Evolutionary conservation across 2,329 filamentous ascomycete genomes (phyloP).

Genomic region (Neofusicoccum umdonicola): DNA sequence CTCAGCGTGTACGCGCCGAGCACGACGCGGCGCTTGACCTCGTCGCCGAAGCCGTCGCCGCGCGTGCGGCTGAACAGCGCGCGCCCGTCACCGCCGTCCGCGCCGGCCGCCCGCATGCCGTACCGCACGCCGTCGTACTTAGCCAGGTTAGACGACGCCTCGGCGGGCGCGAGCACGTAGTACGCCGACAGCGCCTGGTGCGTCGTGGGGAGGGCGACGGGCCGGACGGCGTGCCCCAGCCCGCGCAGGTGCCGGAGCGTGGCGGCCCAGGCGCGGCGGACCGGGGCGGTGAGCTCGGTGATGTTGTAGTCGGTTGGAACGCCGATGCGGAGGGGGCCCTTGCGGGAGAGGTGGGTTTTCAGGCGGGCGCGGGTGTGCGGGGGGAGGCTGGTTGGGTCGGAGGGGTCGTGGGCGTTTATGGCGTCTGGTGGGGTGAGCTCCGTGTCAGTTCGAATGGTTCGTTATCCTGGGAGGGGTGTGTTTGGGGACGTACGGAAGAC

Average conservation of each 20-base stretch:
- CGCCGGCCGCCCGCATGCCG: slow-evolving; percentile 58
- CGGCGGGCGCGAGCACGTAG: slow-evolving; percentile 91
- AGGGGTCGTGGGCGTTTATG: slow-evolving; percentile 60
- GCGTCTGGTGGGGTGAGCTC: slow-evolving; percentile 34
- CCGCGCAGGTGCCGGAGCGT: slow-evolving; percentile 60
- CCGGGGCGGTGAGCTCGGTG: slow-evolving; percentile 66
- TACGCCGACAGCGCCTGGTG: slow-evolving; percentile 86
- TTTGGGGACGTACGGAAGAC: slow-evolving; percentile 35
- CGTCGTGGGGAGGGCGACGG: slow-evolving; percentile 79
- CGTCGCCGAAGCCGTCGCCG: slow-evolving; percentile 72
- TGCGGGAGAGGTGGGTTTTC: not conserved
- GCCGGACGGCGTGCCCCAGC: slow-evolving; percentile 69
- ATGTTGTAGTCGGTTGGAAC: slow-evolving; percentile 82
- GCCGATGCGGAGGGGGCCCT: slow-evolving; percentile 50
- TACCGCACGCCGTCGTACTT: slow-evolving; percentile 98
- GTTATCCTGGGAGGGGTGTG: too few species aligned
- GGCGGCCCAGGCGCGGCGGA: slow-evolving; percentile 68
- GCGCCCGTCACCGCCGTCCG: slow-evolving; percentile 55
- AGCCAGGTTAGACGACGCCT: slow-evolving; percentile 91
- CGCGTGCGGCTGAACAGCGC: slow-evolving; percentile 69
- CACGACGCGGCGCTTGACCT: slow-evolving; percentile 83
- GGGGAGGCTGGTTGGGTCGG: slow-evolving; percentile 73
- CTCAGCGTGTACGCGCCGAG: slow-evolving; percentile 88
- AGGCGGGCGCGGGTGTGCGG: slow-evolving; percentile 51
- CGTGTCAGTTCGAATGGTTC: too few species aligned